Evolutionary conservation across 2,329 filamentous ascomycete species (phyloP).

Genomic region (Tolypocladium paradoxum): DNA sequence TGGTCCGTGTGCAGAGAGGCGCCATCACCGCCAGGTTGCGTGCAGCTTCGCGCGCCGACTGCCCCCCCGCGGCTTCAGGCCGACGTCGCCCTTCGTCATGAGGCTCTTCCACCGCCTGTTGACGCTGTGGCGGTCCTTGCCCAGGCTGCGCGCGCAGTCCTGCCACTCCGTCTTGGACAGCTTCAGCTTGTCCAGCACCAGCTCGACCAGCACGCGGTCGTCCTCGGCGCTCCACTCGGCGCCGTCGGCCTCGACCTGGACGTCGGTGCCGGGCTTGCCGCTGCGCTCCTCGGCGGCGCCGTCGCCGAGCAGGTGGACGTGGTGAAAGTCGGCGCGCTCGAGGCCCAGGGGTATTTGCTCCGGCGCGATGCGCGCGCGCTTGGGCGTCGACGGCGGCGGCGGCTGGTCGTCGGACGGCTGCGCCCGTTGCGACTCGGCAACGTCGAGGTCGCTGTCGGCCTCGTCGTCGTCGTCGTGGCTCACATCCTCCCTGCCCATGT

Average conservation of each 20-base stretch:
- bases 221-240: slow-evolving; percentile 51
- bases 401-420: slow-evolving; percentile 10
- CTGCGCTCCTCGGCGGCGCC: slow-evolving; percentile 14
- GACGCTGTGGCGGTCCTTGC: slow-evolving; percentile 46
- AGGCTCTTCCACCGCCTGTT: slow-evolving; percentile 53
- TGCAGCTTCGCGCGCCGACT: slow-evolving; percentile 36
- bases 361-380: slow-evolving; percentile 49
- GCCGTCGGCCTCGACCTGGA: slow-evolving; percentile 33
- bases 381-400: slow-evolving; percentile 41
- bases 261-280: slow-evolving; percentile 20
- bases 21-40: slow-evolving; percentile 40
- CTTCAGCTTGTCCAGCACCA: slow-evolving; percentile 56
- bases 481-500: slow-evolving; percentile 29
- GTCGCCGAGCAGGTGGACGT: slow-evolving; percentile 26
- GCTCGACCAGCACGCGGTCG: slow-evolving; percentile 54
- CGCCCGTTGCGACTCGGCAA: slow-evolving; percentile 7
- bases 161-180: slow-evolving; percentile 56
- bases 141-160: slow-evolving; percentile 53
- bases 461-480: slow-evolving; percentile 15
- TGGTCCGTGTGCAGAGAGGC: neutral
- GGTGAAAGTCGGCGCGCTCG: slow-evolving; percentile 47
- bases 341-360: slow-evolving; percentile 50
- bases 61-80: slow-evolving; percentile 37
- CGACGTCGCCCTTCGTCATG: slow-evolving; percentile 47
- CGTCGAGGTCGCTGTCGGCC: slow-evolving; percentile 27